Base-by-base conservation (phyloP, 352 stramenopile genomes). In the Blastocystis sp. region DNA sequence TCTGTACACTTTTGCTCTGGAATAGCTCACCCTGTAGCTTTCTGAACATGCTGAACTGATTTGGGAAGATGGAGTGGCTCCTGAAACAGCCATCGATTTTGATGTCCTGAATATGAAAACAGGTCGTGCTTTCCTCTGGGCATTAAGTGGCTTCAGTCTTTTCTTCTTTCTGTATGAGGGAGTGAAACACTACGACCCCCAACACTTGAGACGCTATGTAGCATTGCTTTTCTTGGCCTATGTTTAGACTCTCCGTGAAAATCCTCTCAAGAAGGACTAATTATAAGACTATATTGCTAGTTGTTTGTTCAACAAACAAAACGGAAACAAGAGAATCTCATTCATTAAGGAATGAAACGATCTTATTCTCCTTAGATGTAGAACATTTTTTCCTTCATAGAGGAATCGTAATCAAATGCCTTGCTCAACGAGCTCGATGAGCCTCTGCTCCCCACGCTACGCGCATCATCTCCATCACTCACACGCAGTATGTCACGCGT, bases 51-150 rank as follows among this genome's bases (percentile, higher is more conserved):
- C 70, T 20, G 76, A 88, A 18, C 64, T 88, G 47, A 88, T 88
- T 88, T 88, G 76, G 76, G 76, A 88, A 30, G 76, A 88, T 47
- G 76, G 76, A 62, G 76, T 88, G 9, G 76, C 76, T 88, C 76
- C 76, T 37, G 76, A 88, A 43, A 88, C 76, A 16, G 59, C 59
- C 26, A 88, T 88, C 64, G 76, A 88, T 88, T 88, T 88, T 37
- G 76, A 88, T 88, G 76, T 68, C 8, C 5, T 45, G 59, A 56
- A 20, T 16, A 55, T 88, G 53, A 88, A 55, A 18, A 88, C 76
- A 5, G 76, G 76, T 24, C 59, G 59, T 54, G 76, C 76, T 50
- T 76, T 88, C 64, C 59, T 73, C 18, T 88, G 76, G 76, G 18
- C 16, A 37, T 9, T 68, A 18, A 76, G 76, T 62, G 76, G 76